Evolutionary conservation across 2,329 filamentous ascomycete species (phyloP).

Genomic region (Tolypocladium inflatum): DNA sequence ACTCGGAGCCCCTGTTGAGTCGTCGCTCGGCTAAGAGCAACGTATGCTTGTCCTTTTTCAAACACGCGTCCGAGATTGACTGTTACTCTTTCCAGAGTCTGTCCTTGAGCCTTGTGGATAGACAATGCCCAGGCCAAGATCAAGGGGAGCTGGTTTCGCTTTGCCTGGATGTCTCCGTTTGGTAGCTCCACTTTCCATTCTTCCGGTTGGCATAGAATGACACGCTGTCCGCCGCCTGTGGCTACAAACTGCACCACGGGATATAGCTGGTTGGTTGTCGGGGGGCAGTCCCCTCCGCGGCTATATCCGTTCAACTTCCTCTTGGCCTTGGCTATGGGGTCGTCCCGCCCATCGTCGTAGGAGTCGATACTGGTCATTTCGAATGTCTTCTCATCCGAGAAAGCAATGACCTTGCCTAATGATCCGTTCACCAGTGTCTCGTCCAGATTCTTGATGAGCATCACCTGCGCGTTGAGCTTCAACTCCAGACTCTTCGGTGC

Average conservation of each 20-base stretch:
- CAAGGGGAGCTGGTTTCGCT: conserved; percentile 71
- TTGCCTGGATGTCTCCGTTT: conserved; percentile 86
- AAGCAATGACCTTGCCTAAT: conserved; percentile 63
- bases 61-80: conserved; percentile 89
- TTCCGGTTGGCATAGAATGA: conserved; percentile 73
- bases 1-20: conserved; percentile 82
- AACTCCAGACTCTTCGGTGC: conserved; percentile 71
- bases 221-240: conserved; percentile 54
- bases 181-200: conserved; percentile 97
- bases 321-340: conserved; percentile 36
- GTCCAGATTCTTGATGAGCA: conserved; percentile 99
- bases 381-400: conserved; percentile 29
- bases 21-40: conserved; percentile 87
- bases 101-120: conserved; percentile 96
- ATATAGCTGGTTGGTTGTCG: conserved; percentile 50
- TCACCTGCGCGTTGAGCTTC: conserved; percentile 91
- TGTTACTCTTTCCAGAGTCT: conserved; percentile 87
- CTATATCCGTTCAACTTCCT: conserved; percentile 48
- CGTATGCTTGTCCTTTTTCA: conserved; percentile 96
- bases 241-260: conserved; percentile 79
- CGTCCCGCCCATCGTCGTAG: conserved; percentile 30
- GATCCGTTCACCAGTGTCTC: conserved; percentile 91
- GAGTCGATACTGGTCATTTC: conserved; percentile 29
- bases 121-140: conserved; percentile 95
- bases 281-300: conserved; percentile 26